Evolutionary conservation across 441 rosid genomes (phyloP), one percentile per base, ranked within the genome.

Genomic region (Populus trichocarpa): DNA sequence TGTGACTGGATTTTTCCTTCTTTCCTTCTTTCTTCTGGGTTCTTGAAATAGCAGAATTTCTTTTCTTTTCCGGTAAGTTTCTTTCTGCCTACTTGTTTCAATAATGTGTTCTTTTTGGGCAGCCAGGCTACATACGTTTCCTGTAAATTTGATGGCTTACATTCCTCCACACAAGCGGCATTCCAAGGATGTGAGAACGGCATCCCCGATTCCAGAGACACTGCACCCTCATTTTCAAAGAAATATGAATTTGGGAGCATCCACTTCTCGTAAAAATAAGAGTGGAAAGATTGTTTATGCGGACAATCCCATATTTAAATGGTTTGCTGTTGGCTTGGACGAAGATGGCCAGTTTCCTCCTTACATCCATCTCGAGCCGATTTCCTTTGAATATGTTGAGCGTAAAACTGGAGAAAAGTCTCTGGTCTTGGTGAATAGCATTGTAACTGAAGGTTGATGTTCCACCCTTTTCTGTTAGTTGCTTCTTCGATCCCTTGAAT

Each of bases 271-370:
- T n/a, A 66, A 23, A 10, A 80, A 75, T 10, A 68, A 67, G 80
- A 74, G 80, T 6, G 85, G 86, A 53, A 82, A 80, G 81, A 86
- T 85, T 10, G 30, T 87, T 9, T 87, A 90, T 81, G 86, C 91
- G 9, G 71, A 86, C 5, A 61, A 50, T 79, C 87, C 85, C 38
- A 80, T 88, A 16, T 53, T 20, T 20, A 88, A 80, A 76, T 91
- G 92, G 97, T 84, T 89, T 83, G 80, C 84, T 33, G 81, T 86
- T 78, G 88, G 88, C 72, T 78, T 81, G 74, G 85, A 78, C 70
- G 76, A 72, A 8, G 75, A 81, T 70, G 78, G 20, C 32, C 78
- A 63, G 36, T 63, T 81, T 46, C 85, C 86, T 20, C 77, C 85
- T 42, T 73, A 75, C 33, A 28, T 86, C 63, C 67, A 50, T 61